These are phyloP conservation scores for Gliomastix tumulicola DNA, from an alignment of 2,329 filamentous ascomycete species.

Conservation along the genomic window DNA sequence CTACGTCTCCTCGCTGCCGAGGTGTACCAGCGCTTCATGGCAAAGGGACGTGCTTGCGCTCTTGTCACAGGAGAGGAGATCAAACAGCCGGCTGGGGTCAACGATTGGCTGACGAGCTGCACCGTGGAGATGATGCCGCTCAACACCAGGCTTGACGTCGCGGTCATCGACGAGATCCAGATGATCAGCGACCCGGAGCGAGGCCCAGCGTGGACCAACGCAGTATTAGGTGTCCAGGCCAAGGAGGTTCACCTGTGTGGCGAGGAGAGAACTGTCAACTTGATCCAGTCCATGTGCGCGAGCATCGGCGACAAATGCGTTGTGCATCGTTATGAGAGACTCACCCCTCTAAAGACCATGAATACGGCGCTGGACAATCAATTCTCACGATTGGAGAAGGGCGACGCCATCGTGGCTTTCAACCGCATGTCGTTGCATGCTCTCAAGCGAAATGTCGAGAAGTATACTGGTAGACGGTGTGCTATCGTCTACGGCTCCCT, in stretches of 20 bases:
- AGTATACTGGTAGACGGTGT: slow-evolving; percentile 67
- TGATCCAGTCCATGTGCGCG: slow-evolving; percentile 72
- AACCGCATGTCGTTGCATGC: slow-evolving; percentile 75
- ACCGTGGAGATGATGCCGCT: slow-evolving; percentile 81
- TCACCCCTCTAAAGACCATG: slow-evolving; percentile 70
- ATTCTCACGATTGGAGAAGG: slow-evolving; percentile 67
- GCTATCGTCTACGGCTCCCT: slow-evolving; percentile 90
- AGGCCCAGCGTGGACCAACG: slow-evolving; percentile 93
- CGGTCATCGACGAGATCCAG: slow-evolving; percentile 97
- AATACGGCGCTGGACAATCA: slow-evolving; percentile 54
- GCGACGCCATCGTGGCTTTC: slow-evolving; percentile 86
- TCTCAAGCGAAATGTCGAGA: slow-evolving; percentile 72
- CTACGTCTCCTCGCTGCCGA: slow-evolving; percentile 86
- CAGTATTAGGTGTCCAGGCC: slow-evolving; percentile 78
- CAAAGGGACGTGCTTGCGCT: slow-evolving; percentile 69
- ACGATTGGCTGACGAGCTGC: slow-evolving; percentile 66
- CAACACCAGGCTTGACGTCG: slow-evolving; percentile 65
- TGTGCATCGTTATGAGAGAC: slow-evolving; percentile 75
- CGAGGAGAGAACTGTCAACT: slow-evolving; percentile 71
- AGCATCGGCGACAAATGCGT: slow-evolving; percentile 75
- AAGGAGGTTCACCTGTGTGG: slow-evolving; percentile 91
- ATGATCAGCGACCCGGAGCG: slow-evolving; percentile 80
- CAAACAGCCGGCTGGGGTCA: slow-evolving; percentile 53
- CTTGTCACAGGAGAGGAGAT: slow-evolving; percentile 90
- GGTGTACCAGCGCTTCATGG: slow-evolving; percentile 80